Evolutionary conservation across 2,329 filamentous ascomycete genomes (phyloP), one percentile per base, ranked within the genome.

Genomic region (Nigrospora oryzae): DNA sequence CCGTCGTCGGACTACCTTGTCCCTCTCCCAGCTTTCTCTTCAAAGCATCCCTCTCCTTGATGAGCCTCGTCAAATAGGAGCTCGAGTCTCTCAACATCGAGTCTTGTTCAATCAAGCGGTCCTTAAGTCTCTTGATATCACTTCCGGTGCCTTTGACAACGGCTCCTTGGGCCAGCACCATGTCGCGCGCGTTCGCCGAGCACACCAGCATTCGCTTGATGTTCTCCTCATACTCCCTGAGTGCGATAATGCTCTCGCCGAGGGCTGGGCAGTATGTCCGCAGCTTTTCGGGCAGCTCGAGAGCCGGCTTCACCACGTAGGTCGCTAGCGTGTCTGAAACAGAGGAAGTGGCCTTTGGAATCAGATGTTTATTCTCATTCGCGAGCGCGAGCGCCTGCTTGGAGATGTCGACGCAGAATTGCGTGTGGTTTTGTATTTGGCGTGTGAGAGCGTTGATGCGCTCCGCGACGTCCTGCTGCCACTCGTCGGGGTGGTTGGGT

Each of bases 21-120:
- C 17, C 34, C 31, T 14, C 35, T 34, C 44, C 37, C 12, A 53
- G 38, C 43, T 51, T 44, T 11, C 40, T 44, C 32, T 45, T 32
- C 15, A 53, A 44, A 6, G 30, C 36, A 16, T 53, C 47, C 33
- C 51, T 39, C 43, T 53, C 49, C 34, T 31, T 33, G 11, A 53
- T 46, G 7, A 53, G 46, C 13, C 44, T 45, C 28, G 44, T 45
- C 6, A 49, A 38, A 31, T 53, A 42, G 23, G 43, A 43, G 32
- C 33, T 51, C 23, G 44, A 48, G 31, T 48, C 47, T 15, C 44
- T 45, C 15, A 53, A 36, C 36, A 51, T 36, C 5, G 44, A 46
- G 43, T 53, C 51, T 43, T 53, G 49, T 42, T 53, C 51, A 19
- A 51, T 43, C n/a, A 53, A 28, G 3, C 50, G 39, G 32, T 52